A percentile compares a stretch with the other conserved stretches of the same genome.
phyloP scores from a whole-genome alignment of 2,329 filamentous ascomycete species.

The Monosporascus sp. region DNA sequence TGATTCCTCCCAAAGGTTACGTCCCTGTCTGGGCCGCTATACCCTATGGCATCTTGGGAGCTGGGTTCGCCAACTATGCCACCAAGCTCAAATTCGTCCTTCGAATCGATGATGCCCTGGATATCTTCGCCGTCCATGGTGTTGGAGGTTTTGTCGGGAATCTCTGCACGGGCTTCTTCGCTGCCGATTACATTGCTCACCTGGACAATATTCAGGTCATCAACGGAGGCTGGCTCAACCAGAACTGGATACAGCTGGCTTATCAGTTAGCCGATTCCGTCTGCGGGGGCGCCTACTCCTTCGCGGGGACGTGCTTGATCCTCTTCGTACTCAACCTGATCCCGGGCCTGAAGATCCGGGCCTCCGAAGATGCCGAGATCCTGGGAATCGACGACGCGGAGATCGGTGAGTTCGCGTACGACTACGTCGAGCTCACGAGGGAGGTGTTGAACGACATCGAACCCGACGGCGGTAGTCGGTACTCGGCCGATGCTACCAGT shows the following conservation, averaged over 20 bases:
- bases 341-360: conserved; percentile 69
- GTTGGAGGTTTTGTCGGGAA: conserved; percentile 76
- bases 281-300: conserved; percentile 71
- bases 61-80: conserved; percentile 77
- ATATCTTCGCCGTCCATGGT: conserved; percentile 82
- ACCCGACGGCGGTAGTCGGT: conserved; percentile 38
- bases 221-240: conserved; percentile 74
- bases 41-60: conserved; percentile 71
- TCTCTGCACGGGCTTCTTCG: conserved; percentile 75
- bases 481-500: conserved; percentile 32
- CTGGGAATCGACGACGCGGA: conserved; percentile 84
- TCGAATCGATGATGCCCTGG: conserved; percentile 75
- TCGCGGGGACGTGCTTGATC: conserved; percentile 70
- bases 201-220: conserved; percentile 68
- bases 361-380: conserved; percentile 71
- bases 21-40: conserved; percentile 82
- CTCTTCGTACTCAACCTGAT: conserved; percentile 75
- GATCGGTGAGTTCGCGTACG: conserved; percentile 92
- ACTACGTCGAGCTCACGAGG: conserved; percentile 72
- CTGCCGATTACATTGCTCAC: conserved; percentile 76
- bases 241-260: conserved; percentile 75
- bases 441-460: conserved; percentile 44
- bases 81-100: conserved; percentile 87
- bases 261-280: conserved; percentile 81
- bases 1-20: conserved; percentile 40